Evolutionary conservation across 1,284 basidiomycete genomes (phyloP).

Genomic region (Butyriboletus appendiculatus): DNA sequence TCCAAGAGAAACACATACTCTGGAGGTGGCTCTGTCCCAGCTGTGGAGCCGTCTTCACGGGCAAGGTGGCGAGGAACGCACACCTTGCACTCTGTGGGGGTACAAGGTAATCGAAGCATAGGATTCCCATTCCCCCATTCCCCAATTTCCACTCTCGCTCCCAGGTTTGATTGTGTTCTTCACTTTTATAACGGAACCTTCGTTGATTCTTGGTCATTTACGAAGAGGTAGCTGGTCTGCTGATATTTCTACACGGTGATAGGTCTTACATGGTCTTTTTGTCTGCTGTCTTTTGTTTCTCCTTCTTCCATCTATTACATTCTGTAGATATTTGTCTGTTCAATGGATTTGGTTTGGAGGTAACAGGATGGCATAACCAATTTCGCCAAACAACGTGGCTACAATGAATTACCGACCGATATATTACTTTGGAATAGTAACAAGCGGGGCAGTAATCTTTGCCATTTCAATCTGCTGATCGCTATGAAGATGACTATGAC

Average conservation of each 20-base stretch:
- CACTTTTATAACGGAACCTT: background rate
- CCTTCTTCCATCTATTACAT: background rate
- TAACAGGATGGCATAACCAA: background rate
- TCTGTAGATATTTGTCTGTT: background rate
- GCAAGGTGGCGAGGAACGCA: conserved; percentile 18
- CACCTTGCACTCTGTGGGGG: conserved; percentile 16
- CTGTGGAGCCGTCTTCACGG: conserved; percentile 22
- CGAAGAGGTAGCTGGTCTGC: conserved; percentile 12
- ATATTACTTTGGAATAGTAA: background rate
- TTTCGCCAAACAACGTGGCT: background rate
- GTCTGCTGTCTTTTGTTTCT: background rate
- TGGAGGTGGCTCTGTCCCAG: conserved; percentile 30
- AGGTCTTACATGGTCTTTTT: background rate
- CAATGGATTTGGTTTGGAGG: conserved; percentile 2
- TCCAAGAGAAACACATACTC: conserved; percentile 27
- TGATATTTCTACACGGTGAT: background rate
- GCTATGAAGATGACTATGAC: background rate
- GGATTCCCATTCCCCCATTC: background rate
- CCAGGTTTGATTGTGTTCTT: background rate
- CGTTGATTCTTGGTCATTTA: conserved; percentile 2
- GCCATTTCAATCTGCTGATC: conserved; percentile 6
- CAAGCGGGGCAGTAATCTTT: background rate
- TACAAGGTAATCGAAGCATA: conserved; percentile 1
- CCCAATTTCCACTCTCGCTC: background rate
- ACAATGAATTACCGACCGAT: conserved; percentile 8